Evolutionary conservation across 2,329 filamentous ascomycete genomes (phyloP), one percentile per base, ranked within the genome.

Genomic region (Xylaria sp.): DNA sequence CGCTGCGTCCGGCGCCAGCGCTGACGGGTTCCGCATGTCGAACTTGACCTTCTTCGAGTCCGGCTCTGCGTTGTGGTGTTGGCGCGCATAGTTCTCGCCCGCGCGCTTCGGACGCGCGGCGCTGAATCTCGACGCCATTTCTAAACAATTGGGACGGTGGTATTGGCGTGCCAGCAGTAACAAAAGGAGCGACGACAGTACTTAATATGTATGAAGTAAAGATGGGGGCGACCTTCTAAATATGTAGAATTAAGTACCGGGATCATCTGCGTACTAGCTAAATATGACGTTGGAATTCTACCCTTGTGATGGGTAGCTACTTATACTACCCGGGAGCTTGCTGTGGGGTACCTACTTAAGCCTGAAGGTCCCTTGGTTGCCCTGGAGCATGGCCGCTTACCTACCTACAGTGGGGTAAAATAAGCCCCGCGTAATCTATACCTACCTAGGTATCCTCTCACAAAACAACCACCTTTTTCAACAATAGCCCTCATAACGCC

Each of bases 11-110:
- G 93, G 88, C 1, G 92, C 94, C 4, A 99, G 86, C 0, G 91
- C 93, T 15, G 93, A 97, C 3, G 95, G 95, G 74, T 99, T 98
- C 67, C 95, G 92, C 54, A 95, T 82, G 76, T 99, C 95, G 77
- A 99, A 99, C 72, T 91, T 92, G 61, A 92, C 90, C 73, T 93
- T 93, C 75, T 96, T 96, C 54, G 81, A 75, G 49, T 83, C 81
- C 53, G 74, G 75, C 49, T 79, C 77, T 48, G 74, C 84, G 67
- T 84, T 77, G 67, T 84, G 88, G 74, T 94, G 87, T 17, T 87
- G 87, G 60, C 91, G 88, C 44, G 90, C 87, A 74, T 91, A 96
- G 70, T 89, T 87, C 79, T 97, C 93, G 70, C 89, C 91, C 4
- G 87, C 90, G 67, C 93, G 89, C 79, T 94, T 96, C 9, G 92